phyloP scores from a whole-genome alignment of 2,329 filamentous ascomycete species.

The Aspergillus fischeri region DNA sequence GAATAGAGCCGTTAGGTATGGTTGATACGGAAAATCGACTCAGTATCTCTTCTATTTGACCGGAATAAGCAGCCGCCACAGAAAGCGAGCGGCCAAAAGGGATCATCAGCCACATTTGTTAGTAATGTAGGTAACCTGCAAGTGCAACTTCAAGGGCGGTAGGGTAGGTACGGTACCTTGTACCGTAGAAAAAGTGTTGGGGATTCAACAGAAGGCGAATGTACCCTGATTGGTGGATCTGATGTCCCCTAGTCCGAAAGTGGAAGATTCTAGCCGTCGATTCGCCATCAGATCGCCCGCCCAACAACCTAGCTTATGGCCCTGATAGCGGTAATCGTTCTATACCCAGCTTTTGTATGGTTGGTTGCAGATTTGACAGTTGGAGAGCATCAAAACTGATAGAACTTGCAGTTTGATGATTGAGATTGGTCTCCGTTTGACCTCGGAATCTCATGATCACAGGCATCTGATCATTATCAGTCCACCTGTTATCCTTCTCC shows the following conservation, averaged over 20 bases:
- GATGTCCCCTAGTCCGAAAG: conserved; percentile 4
- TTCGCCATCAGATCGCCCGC: conserved; percentile 12
- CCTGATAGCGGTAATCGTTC: not conserved
- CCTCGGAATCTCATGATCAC: conserved; percentile 30
- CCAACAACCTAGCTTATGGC: conserved; percentile 12
- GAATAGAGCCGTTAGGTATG: not conserved
- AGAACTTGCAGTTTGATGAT: not conserved
- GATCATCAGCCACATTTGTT: conserved; percentile 4
- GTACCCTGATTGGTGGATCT: conserved; percentile 7
- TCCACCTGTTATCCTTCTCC: conserved; percentile 7
- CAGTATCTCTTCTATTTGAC: not conserved
- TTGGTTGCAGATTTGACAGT: conserved; percentile 2
- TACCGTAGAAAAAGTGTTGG: conserved; percentile 26
- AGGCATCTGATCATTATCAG: conserved; percentile 2
- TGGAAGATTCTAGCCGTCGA: conserved; percentile 5
- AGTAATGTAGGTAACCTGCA: not conserved
- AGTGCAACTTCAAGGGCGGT: conserved; percentile 10
- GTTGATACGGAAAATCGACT: no score
- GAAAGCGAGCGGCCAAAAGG: not conserved
- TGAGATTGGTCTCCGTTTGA: not conserved
- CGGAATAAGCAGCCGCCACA: not conserved
- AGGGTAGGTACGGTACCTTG: no score
- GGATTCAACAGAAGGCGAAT: conserved; percentile 25
- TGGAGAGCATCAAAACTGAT: not conserved
- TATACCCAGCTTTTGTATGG: conserved; percentile 3